A percentile compares a stretch with the other conserved stretches of the same genome.
Evolutionary conservation across 164 flowering plant species (phyloP).

Genomic region (Nymphaea colorata): DNA sequence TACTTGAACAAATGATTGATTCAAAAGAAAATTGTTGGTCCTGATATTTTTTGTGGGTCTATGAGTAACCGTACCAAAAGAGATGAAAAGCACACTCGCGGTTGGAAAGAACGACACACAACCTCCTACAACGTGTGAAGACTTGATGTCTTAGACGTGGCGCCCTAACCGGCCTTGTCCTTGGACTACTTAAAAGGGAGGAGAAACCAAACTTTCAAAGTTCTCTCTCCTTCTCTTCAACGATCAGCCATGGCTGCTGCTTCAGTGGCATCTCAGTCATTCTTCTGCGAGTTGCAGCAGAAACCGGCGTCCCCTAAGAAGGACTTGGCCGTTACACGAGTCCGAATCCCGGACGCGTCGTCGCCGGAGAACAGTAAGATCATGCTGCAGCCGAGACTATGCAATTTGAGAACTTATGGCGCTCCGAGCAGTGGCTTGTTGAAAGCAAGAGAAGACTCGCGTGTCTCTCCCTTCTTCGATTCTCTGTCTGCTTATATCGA

Average conservation of each 20-base stretch:
- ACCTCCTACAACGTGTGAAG: background rate
- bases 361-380: constrained; percentile 26
- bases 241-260: background rate
- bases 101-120: background rate
- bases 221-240: background rate
- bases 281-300: constrained; percentile 19
- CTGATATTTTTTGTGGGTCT: too few relatives aligned
- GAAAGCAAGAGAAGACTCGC: constrained; percentile 19
- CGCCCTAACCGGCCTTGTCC: background rate
- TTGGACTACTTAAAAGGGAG: background rate
- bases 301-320: constrained; percentile 9
- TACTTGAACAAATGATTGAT: too few relatives aligned
- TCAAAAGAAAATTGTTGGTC: too few relatives aligned
- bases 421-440: constrained; percentile 33
- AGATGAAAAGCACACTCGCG: background rate
- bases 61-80: background rate
- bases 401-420: constrained; percentile 67
- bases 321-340: background rate
- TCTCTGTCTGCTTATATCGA: constrained; percentile 71
- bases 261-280: constrained; percentile 16
- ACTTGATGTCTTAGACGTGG: background rate
- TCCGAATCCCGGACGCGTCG: background rate
- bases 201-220: background rate
- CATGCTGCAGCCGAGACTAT: constrained; percentile 67
- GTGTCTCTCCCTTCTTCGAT: constrained; percentile 56